Percentiles rank a stretch among this genome's conserved stretches.
phyloP scores from a whole-genome alignment of 768 basidiomycete genomes.

The Leccinum olivaceopallidum region DNA sequence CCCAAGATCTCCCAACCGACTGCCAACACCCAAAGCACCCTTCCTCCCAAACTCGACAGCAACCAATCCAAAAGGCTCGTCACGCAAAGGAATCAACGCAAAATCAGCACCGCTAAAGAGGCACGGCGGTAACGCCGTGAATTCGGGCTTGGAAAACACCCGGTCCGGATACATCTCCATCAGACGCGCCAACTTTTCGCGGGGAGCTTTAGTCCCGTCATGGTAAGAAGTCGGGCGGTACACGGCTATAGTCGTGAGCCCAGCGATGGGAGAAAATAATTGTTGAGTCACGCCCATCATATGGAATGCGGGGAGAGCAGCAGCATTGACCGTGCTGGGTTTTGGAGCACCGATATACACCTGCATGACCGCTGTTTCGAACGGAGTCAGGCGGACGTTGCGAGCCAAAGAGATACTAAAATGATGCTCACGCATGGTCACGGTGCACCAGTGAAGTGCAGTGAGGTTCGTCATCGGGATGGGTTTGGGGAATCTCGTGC shows the following conservation, averaged over 20 bases:
- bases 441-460: constrained; percentile 33
- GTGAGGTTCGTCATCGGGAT: constrained; percentile 37
- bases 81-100: constrained; percentile 92
- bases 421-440: constrained; percentile 30
- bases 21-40: constrained; percentile 93
- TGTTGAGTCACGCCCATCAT: neutral
- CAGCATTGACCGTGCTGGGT: neutral
- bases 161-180: constrained; percentile 96
- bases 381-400: neutral
- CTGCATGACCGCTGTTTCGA: neutral
- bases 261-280: neutral
- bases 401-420: neutral
- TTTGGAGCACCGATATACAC: neutral
- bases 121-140: constrained; percentile 90
- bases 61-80: constrained; percentile 94
- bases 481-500: constrained; percentile 47
- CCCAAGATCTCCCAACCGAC: constrained; percentile 91
- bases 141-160: constrained; percentile 93
- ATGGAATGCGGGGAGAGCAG: neutral
- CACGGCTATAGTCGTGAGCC: neutral
- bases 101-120: constrained; percentile 95
- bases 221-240: neutral
- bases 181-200: constrained; percentile 86
- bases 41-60: constrained; percentile 97
- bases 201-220: constrained; percentile 11